Conservation (phyloP, 2,329 filamentous ascomycete species). For the Colletotrichum sp. region DNA sequence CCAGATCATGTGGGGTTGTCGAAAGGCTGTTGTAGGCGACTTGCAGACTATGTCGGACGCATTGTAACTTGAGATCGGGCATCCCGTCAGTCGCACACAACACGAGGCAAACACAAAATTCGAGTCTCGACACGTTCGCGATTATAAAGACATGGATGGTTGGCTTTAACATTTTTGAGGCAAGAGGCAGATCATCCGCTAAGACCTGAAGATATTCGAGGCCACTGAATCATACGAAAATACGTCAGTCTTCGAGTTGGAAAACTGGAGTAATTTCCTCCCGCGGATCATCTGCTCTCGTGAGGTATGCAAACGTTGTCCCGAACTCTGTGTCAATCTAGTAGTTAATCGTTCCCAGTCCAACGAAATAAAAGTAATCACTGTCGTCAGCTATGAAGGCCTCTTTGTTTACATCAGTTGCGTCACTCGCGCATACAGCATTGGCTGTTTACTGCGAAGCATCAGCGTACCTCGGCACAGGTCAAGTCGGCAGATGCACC, state of each 20-base stretch:
- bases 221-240: background rate
- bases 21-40: background rate
- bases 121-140: background rate
- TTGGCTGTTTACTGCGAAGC: background rate
- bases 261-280: rapidly evolving
- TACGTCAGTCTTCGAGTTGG: background rate
- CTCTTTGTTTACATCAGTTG: background rate
- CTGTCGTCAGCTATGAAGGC: background rate
- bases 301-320: background rate
- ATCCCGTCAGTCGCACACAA: background rate
- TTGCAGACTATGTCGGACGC: background rate
- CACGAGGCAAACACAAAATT: background rate
- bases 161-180: background rate
- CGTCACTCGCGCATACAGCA: background rate
- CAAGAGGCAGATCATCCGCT: background rate
- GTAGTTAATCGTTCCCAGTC: background rate
- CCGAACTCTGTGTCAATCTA: background rate
- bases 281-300: background rate
- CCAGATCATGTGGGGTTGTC: background rate
- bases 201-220: background rate
- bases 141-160: background rate
- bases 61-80: background rate
- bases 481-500: background rate
- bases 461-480: conserved; percentile 3
- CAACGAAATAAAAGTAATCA: background rate